phyloP scores from a whole-genome alignment of 1,139 yeast species.

The Blastobotrys ciferrii region DNA sequence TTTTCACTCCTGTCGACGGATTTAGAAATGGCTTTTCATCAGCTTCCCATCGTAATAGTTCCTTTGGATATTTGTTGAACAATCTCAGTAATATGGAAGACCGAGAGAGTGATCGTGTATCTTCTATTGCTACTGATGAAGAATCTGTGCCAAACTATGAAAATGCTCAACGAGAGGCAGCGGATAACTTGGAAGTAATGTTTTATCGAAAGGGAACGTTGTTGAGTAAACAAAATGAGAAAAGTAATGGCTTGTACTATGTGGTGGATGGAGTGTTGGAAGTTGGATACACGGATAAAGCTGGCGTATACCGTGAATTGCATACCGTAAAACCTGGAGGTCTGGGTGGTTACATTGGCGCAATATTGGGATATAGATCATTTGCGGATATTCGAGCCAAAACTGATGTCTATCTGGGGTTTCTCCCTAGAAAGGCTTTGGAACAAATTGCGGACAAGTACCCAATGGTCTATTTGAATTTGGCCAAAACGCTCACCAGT shows the following conservation, averaged over 20 bases:
- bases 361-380: conserved; percentile 76
- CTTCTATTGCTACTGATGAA: conserved; percentile 15
- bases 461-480: conserved; percentile 70
- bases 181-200: conserved; percentile 58
- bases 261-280: conserved; percentile 76
- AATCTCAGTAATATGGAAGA: conserved; percentile 18
- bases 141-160: conserved; percentile 35
- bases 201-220: conserved; percentile 53
- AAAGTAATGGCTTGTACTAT: conserved; percentile 72
- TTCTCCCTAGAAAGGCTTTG: conserved; percentile 59
- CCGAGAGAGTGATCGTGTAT: conserved; percentile 10
- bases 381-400: conserved; percentile 66
- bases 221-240: conserved; percentile 62
- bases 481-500: conserved; percentile 69
- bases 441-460: conserved; percentile 70
- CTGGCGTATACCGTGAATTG: conserved; percentile 42
- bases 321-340: conserved; percentile 75
- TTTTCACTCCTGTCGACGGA: conserved; percentile 20
- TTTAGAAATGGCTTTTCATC: conserved; percentile 10
- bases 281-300: conserved; percentile 45
- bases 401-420: conserved; percentile 65
- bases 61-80: conserved; percentile 20
- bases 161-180: conserved; percentile 60
- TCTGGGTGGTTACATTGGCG: conserved; percentile 81
- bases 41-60: conserved; percentile 9